Evolutionary conservation across 106 monocot species (phyloP), one percentile per base, ranked within the genome.

Genomic region (Dactylorhiza incarnata): DNA sequence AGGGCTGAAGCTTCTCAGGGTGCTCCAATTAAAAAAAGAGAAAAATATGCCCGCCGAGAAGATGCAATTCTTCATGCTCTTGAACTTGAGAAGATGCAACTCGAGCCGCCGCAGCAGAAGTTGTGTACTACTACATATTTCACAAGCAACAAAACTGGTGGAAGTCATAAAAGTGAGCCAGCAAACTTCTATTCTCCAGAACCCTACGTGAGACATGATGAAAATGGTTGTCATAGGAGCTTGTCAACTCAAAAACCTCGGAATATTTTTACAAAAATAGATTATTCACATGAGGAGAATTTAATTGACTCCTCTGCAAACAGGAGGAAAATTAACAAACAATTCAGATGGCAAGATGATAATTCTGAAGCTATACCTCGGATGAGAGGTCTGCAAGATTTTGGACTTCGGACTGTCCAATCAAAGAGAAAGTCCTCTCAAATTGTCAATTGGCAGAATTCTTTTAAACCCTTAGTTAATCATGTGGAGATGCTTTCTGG

Each of bases 51-150:
- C 45, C 90, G 93, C 9, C 79, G 96, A 76, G 96, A 93, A 73
- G 93, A 97, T 82, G 96, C 96, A 79, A 97, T 97, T 81, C 90
- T 97, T 76, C 96, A 97, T 82, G 96, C 96, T 69, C 89, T 97
- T 74, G 93, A 97, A 75, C 87, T 97, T 53, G 96, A 97, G 79
- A 89, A 77, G 52, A 71, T 83, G 37, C 86, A 86, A 65, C 80
- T 85, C 73, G 85, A 83, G 44, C 78, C 48, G 75, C 77, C 80
- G 77, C 68, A 84, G 51, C 78, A 74, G 46, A 79, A 91, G 66
- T 46, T 26, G 61, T 52, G 59, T 24, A 68, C 15, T 50, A 52
- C 45, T 45, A 70, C 77, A n/a, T 82, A 79, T 78, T 74, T 79
- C 73, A 17, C 71, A 20, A 75, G 7, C 55, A 75, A 43, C 65